A percentile compares a stretch with the other conserved stretches of the same genome.
Conservation (phyloP, 352 stramenopile genomes). For the Stramenopiles sp. region DNA sequence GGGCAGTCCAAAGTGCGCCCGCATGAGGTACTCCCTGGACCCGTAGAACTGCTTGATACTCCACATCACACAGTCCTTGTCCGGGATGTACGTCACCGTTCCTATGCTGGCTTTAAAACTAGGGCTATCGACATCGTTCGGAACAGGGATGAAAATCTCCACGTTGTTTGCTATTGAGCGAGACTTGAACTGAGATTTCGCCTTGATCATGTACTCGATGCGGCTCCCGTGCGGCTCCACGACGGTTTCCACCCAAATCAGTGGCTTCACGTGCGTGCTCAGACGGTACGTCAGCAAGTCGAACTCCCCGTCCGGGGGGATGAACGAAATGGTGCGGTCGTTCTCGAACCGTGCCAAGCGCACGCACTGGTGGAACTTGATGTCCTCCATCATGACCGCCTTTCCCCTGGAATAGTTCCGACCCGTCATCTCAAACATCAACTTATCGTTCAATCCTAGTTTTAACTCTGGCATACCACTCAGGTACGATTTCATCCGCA, state of each 20-base stretch:
- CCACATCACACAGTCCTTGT: slow-evolving; percentile 95
- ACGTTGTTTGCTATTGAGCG: slow-evolving; percentile 97
- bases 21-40: slow-evolving; percentile 94
- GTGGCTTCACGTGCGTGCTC: slow-evolving; percentile 92
- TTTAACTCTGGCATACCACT: slow-evolving; percentile 98
- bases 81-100: slow-evolving; percentile 90
- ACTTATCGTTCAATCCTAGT: slow-evolving; percentile 97
- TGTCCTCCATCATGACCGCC: slow-evolving; percentile 96
- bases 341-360: slow-evolving; percentile 96
- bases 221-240: slow-evolving; percentile 87
- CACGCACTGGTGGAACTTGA: slow-evolving; percentile 99
- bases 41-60: slow-evolving; percentile 99
- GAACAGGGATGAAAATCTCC: slow-evolving; percentile 97
- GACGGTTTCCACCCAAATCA: slow-evolving; percentile 97
- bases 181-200: slow-evolving; percentile 95
- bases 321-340: slow-evolving; percentile 98
- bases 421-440: slow-evolving; percentile 93
- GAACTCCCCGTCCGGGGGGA: slow-evolving; percentile 97
- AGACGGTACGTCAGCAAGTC: slow-evolving; percentile 97
- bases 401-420: slow-evolving; percentile 60
- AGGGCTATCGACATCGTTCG: slow-evolving; percentile 90
- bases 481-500: slow-evolving; percentile 97
- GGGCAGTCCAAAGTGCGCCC: slow-evolving; percentile 93
- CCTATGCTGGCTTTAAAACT: slow-evolving; percentile 94
- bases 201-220: slow-evolving; percentile 79